A percentile compares a stretch with the other conserved stretches of the same genome.
These are phyloP conservation scores for Ceratocystis papillata DNA, from an alignment of 2,329 filamentous ascomycete species.

Conservation along the genomic window DNA sequence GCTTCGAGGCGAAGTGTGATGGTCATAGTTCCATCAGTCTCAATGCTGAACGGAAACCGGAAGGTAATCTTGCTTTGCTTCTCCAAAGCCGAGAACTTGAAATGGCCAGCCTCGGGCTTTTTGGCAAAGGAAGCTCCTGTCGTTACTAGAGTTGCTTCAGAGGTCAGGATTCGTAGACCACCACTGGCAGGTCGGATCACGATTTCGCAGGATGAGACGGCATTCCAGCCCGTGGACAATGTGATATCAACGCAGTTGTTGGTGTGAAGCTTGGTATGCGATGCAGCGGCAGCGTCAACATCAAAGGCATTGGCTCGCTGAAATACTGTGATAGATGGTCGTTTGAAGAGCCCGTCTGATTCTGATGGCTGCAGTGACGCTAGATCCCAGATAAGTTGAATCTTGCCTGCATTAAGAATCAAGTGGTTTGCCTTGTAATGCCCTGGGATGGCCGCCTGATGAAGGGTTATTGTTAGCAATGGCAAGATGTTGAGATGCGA, in stretches of 20 bases:
- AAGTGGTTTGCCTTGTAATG: slow-evolving; percentile 66
- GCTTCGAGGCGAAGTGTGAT: slow-evolving; percentile 68
- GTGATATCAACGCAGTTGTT: slow-evolving; percentile 66
- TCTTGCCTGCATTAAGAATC: slow-evolving; percentile 50
- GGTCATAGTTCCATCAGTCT: slow-evolving; percentile 44
- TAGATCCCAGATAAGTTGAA: slow-evolving; percentile 56
- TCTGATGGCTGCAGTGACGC: slow-evolving; percentile 40
- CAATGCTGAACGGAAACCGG: slow-evolving; percentile 67
- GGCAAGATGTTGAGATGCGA: not conserved
- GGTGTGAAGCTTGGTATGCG: slow-evolving; percentile 66
- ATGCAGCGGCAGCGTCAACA: slow-evolving; percentile 54
- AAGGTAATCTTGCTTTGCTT: slow-evolving; percentile 44
- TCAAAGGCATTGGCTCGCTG: slow-evolving; percentile 59
- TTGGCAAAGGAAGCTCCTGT: slow-evolving; percentile 36
- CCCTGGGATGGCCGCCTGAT: slow-evolving; percentile 55
- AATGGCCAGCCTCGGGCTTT: slow-evolving; percentile 43
- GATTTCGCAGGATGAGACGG: slow-evolving; percentile 48
- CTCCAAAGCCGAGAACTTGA: slow-evolving; percentile 41
- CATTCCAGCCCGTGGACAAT: slow-evolving; percentile 64
- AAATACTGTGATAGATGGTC: slow-evolving; percentile 59
- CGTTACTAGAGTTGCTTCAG: slow-evolving; percentile 44
- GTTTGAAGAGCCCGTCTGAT: slow-evolving; percentile 43
- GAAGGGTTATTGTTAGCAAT: slow-evolving; percentile 29
- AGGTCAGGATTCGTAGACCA: slow-evolving; percentile 52
- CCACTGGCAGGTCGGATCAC: slow-evolving; percentile 54